Percentiles rank a stretch among this genome's conserved stretches.
Conservation (phyloP, 345 rosid species). For the Melaleuca alternifolia region DNA sequence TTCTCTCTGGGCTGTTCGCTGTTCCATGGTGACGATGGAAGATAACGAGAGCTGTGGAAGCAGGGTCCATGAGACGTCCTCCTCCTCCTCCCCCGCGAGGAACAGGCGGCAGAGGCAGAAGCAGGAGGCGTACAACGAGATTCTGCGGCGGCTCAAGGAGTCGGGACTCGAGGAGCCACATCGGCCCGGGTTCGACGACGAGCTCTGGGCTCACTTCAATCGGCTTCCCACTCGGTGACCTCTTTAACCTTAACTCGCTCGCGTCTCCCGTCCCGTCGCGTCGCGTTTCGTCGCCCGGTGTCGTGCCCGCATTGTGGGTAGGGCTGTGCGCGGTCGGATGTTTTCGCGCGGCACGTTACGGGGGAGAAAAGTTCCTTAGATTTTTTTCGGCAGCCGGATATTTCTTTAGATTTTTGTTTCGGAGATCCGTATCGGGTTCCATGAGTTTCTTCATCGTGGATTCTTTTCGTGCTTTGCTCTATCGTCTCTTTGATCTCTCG, state of each 20-base stretch:
- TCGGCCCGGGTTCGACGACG: slow-evolving; percentile 58
- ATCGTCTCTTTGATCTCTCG: not conserved
- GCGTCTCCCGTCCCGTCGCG: not conserved
- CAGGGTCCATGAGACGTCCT: slow-evolving; percentile 15
- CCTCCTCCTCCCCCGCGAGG: not conserved
- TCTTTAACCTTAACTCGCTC: not conserved
- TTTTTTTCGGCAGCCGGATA: not conserved
- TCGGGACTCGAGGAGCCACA: slow-evolving; percentile 28
- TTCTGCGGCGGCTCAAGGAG: slow-evolving; percentile 29
- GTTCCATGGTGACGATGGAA: slow-evolving; percentile 20
- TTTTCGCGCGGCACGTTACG: not conserved
- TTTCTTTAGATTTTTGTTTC: not conserved
- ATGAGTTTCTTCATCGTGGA: not conserved
- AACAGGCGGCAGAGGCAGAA: not conserved
- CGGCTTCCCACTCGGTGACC: slow-evolving; percentile 82
- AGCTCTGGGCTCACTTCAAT: slow-evolving; percentile 88
- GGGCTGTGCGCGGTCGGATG: not conserved
- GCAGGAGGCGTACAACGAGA: not conserved
- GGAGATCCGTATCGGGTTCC: not conserved
- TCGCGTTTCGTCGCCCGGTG: not conserved
- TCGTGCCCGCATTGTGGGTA: not conserved
- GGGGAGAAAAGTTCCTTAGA: not conserved
- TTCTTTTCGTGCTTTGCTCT: not conserved
- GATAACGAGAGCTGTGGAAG: slow-evolving; percentile 64
- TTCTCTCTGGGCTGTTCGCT: not conserved